phyloP scores from a whole-genome alignment of 1,284 basidiomycete genomes.

The Cutaneotrichosporon cavernicola region DNA sequence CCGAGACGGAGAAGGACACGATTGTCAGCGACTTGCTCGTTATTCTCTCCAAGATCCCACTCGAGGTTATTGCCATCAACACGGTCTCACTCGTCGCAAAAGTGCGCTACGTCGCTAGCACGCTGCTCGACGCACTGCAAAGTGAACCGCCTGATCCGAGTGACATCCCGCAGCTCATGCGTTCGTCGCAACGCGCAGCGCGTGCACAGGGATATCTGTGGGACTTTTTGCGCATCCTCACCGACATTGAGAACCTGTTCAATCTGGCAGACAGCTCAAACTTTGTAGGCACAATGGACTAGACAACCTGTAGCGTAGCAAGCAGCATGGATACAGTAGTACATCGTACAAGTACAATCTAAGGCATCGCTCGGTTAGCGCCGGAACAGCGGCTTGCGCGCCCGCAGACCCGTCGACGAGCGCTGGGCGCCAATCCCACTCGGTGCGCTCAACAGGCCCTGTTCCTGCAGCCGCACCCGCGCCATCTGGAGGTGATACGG shows the following conservation, averaged over 20 bases:
- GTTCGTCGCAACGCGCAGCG: slow-evolving; percentile 60
- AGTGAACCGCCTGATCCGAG: slow-evolving; percentile 56
- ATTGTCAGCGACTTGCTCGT: slow-evolving; percentile 64
- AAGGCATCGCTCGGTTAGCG: slow-evolving; percentile 15
- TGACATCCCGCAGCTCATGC: slow-evolving; percentile 8
- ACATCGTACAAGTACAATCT: slow-evolving; percentile 3
- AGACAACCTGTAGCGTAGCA: not conserved
- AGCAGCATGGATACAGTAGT: slow-evolving; percentile 6
- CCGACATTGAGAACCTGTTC: slow-evolving; percentile 67
- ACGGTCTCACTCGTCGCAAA: slow-evolving; percentile 72
- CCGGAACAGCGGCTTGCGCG: slow-evolving; percentile 33
- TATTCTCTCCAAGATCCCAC: slow-evolving; percentile 82
- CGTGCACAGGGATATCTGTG: slow-evolving; percentile 68
- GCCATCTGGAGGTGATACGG: slow-evolving; percentile 49
- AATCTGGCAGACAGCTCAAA: slow-evolving; percentile 30
- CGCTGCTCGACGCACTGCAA: slow-evolving; percentile 76
- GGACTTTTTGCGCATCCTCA: slow-evolving; percentile 84
- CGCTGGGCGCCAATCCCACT: slow-evolving; percentile 5
- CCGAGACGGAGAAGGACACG: slow-evolving; percentile 36
- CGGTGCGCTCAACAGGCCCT: slow-evolving; percentile 28
- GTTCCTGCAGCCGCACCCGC: slow-evolving; percentile 34
- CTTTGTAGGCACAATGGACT: not conserved
- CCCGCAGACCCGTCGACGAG: slow-evolving; percentile 26
- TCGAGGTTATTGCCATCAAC: slow-evolving; percentile 85
- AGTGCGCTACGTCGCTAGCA: slow-evolving; percentile 83